These are phyloP conservation scores for Mortierella sp. DNA, from an alignment of 371 early-diverging fungal species.

Conservation along the genomic window DNA sequence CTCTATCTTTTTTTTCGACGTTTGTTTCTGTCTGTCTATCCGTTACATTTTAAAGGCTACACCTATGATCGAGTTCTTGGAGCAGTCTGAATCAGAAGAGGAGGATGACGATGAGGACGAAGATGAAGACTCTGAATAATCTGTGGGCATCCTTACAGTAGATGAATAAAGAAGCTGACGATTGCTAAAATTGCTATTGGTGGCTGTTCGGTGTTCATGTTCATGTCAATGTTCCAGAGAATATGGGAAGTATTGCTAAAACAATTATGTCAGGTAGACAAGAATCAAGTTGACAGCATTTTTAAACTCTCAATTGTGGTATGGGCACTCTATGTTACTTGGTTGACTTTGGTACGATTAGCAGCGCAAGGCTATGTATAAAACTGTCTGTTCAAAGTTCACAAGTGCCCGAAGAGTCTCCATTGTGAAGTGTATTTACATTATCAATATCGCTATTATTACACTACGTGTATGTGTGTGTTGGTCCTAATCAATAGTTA, in stretches of 20 bases:
- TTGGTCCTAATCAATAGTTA: background rate
- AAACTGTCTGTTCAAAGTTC: too few relatives aligned
- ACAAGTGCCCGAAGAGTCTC: too few relatives aligned
- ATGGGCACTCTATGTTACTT: too few relatives aligned
- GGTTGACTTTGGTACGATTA: too few relatives aligned
- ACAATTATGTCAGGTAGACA: too few relatives aligned
- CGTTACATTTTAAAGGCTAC: slow-evolving; percentile 17
- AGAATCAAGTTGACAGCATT: too few relatives aligned
- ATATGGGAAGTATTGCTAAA: background rate
- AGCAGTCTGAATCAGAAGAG: slow-evolving; percentile 50
- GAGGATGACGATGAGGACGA: slow-evolving; percentile 37
- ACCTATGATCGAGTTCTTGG: slow-evolving; percentile 51
- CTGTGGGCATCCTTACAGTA: background rate
- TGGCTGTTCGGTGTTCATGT: too few relatives aligned
- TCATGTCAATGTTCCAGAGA: background rate
- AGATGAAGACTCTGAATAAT: slow-evolving; percentile 11
- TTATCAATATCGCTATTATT: background rate
- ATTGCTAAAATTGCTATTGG: too few relatives aligned
- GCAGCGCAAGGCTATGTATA: too few relatives aligned
- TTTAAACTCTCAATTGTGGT: too few relatives aligned
- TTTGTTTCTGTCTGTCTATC: background rate
- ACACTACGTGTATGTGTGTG: background rate
- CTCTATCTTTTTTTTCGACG: background rate
- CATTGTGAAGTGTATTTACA: too few relatives aligned
- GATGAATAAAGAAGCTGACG: background rate